Percentiles rank a stretch among this genome's conserved stretches.
Evolutionary conservation across 768 basidiomycete genomes (phyloP).

Genomic region (Pulveroboletus sp.): DNA sequence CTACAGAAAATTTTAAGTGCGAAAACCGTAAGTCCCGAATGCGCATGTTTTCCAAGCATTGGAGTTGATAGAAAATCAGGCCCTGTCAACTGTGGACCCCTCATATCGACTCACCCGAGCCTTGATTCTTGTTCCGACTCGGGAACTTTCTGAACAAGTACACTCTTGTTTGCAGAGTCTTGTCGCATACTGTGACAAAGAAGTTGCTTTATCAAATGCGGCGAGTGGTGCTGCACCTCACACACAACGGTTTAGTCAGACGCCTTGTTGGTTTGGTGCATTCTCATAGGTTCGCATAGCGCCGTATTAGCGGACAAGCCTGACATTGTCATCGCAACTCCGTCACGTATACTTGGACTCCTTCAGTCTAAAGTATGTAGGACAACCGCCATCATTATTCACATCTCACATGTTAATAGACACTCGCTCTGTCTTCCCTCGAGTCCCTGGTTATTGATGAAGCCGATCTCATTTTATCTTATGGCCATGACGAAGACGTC

Average conservation of each 20-base stretch:
- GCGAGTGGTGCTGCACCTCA: conserved; percentile 67
- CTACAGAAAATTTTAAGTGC: conserved; percentile 81
- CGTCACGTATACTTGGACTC: conserved; percentile 61
- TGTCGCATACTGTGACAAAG: conserved; percentile 73
- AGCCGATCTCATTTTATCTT: conserved; percentile 94
- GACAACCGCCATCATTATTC: neutral
- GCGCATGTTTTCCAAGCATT: neutral
- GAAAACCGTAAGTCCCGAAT: conserved; percentile 59
- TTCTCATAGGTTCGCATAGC: conserved; percentile 29
- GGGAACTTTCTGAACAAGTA: conserved; percentile 92
- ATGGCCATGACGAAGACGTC: conserved; percentile 91
- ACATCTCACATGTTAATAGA: conserved; percentile 34
- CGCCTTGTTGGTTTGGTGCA: neutral
- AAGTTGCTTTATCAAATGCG: conserved; percentile 68
- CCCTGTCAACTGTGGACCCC: conserved; percentile 36
- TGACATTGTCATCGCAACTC: conserved; percentile 77
- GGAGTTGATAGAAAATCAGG: conserved; percentile 17
- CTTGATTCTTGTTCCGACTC: conserved; percentile 81
- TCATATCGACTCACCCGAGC: conserved; percentile 60
- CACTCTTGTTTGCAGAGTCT: conserved; percentile 60
- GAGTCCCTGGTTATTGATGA: conserved; percentile 95
- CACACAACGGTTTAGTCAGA: conserved; percentile 57
- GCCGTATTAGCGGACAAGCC: conserved; percentile 62
- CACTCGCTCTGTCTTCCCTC: conserved; percentile 58
- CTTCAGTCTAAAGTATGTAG: conserved; percentile 62